phyloP scores from a whole-genome alignment of 306 rosid genomes.

The Lathyrus oleraceus region DNA sequence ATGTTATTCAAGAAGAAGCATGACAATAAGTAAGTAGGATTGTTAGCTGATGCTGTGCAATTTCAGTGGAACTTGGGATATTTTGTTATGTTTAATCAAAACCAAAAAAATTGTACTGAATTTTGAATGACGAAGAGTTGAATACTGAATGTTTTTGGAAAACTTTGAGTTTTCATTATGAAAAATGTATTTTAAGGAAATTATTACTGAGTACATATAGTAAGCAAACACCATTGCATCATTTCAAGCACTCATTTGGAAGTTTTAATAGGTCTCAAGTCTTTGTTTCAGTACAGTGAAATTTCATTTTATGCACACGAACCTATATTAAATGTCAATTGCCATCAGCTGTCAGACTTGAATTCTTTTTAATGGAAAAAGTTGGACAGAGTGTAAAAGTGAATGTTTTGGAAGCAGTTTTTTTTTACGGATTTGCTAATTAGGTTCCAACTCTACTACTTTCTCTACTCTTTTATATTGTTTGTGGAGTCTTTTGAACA shows the following conservation, averaged over 20 bases:
- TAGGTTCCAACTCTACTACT: conserved; percentile 17
- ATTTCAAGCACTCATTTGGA: not conserved
- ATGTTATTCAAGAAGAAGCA: conserved; percentile 14
- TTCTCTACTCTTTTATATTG: conserved; percentile 5
- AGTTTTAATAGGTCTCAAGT: not conserved
- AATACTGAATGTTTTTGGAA: not conserved
- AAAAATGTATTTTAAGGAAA: conserved; percentile 1
- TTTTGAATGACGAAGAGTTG: not conserved
- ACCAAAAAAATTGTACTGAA: not conserved
- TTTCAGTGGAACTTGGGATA: conserved; percentile 8
- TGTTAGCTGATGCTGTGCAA: conserved; percentile 5
- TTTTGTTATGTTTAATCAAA: not conserved
- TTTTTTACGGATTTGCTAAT: conserved; percentile 6
- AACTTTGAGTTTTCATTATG: not conserved
- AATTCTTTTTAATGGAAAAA: conserved; percentile 11
- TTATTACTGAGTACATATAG: conserved; percentile 8
- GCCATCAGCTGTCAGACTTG: conserved; percentile 12
- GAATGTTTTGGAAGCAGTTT: conserved; percentile 7
- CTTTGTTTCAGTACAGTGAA: conserved; percentile 17
- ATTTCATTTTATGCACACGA: not conserved
- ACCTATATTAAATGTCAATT: conserved; percentile 17
- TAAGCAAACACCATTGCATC: conserved; percentile 4
- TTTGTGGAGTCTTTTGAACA: conserved; percentile 9
- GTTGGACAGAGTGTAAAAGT: not conserved
- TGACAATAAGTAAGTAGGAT: conserved; percentile 2